Conservation (phyloP, 2,329 filamentous ascomycete species). For the Ophiostoma sp. region DNA sequence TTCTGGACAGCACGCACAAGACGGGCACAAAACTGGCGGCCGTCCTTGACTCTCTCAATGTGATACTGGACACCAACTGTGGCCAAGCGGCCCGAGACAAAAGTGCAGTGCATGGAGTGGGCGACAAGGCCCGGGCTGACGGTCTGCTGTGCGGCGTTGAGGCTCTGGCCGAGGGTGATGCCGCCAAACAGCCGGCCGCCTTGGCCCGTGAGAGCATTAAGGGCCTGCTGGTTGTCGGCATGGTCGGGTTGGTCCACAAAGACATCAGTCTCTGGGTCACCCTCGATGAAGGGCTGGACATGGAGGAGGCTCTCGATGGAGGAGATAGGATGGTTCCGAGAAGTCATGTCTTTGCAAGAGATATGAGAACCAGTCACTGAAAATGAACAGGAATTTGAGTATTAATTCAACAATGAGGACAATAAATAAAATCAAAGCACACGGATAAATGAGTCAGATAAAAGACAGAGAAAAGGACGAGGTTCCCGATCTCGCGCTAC, state of each 20-base stretch:
- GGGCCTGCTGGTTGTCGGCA: background rate
- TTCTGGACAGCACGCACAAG: background rate
- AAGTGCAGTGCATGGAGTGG: slow-evolving; percentile 1
- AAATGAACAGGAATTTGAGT: no score
- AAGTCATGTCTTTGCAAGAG: background rate
- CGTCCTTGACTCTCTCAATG: background rate
- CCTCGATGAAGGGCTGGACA: background rate
- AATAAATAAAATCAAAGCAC: background rate
- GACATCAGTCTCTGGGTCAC: background rate
- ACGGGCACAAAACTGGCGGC: background rate
- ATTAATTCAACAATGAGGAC: no score
- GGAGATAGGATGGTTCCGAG: background rate
- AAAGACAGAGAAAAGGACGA: background rate
- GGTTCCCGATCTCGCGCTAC: background rate
- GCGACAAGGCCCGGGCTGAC: background rate
- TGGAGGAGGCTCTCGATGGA: background rate
- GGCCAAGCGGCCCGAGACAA: background rate
- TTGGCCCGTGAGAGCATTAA: background rate
- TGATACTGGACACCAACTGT: background rate
- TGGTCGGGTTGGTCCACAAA: background rate
- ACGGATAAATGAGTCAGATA: background rate
- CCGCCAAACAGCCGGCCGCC: background rate
- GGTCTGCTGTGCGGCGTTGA: slow-evolving; percentile 2
- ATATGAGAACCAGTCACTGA: background rate
- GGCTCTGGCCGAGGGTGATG: background rate